These are phyloP conservation scores for Fusarium sp. DNA, from an alignment of 2,329 filamentous ascomycete genomes.

Conservation along the genomic window DNA sequence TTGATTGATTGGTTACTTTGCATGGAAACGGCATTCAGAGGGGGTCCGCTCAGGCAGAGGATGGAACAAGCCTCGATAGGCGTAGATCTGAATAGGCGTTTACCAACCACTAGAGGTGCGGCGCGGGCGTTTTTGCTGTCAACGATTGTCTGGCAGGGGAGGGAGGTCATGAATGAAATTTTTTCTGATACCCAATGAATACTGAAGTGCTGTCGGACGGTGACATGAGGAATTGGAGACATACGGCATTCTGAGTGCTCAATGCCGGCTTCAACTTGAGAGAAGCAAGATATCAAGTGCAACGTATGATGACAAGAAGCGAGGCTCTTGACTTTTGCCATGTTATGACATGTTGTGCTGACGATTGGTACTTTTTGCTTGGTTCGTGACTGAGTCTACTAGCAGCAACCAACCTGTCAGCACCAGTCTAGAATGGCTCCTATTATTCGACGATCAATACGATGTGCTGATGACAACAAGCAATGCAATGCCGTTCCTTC, in stretches of 20 bases:
- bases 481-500: neutral
- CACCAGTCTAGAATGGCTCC: neutral
- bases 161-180: slow-evolving; percentile 43
- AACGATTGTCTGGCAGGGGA: slow-evolving; percentile 22
- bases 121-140: slow-evolving; percentile 42
- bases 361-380: neutral
- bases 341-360: neutral
- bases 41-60: slow-evolving; percentile 25
- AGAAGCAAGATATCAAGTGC: neutral
- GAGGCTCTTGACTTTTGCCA: neutral
- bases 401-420: neutral
- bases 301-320: neutral
- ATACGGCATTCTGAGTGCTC: neutral
- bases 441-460: neutral
- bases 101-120: slow-evolving; percentile 45
- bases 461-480: neutral
- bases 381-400: neutral
- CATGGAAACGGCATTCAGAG: slow-evolving; percentile 31
- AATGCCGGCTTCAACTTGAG: neutral
- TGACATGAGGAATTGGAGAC: slow-evolving; percentile 3
- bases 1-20: neutral
- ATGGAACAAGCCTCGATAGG: slow-evolving; percentile 35
- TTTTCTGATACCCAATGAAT: slow-evolving; percentile 36
- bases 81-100: slow-evolving; percentile 47
- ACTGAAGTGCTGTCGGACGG: slow-evolving; percentile 41